Conservation (phyloP, 495 filamentous ascomycete species). For the Daldinia decipiens region DNA sequence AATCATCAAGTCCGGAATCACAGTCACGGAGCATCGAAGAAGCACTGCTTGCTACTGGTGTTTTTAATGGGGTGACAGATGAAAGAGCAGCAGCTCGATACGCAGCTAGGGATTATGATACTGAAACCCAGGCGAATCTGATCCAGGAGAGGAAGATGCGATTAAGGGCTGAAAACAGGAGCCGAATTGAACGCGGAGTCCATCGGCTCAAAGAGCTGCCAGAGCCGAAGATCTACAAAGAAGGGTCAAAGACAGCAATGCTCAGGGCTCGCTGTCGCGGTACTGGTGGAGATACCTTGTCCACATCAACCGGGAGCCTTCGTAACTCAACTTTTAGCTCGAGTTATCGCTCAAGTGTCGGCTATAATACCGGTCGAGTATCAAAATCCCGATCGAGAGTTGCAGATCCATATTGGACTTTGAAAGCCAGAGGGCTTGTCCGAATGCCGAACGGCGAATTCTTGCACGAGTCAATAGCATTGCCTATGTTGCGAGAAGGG, state of each 20-base stretch:
- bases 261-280: slow-evolving; percentile 36
- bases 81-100: slow-evolving; percentile 49
- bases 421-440: slow-evolving; percentile 55
- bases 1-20: slow-evolving; percentile 12
- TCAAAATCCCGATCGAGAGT: slow-evolving; percentile 41
- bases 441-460: slow-evolving; percentile 57
- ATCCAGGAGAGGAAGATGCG: slow-evolving; percentile 26
- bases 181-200: slow-evolving; percentile 41
- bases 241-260: slow-evolving; percentile 46
- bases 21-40: slow-evolving; percentile 48
- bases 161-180: slow-evolving; percentile 40
- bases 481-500: slow-evolving; percentile 44
- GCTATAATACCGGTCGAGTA: slow-evolving; percentile 39
- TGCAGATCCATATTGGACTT: slow-evolving; percentile 53
- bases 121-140: slow-evolving; percentile 6
- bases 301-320: slow-evolving; percentile 44
- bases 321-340: slow-evolving; percentile 48
- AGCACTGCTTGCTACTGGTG: slow-evolving; percentile 55
- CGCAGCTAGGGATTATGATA: slow-evolving; percentile 36
- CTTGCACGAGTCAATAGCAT: slow-evolving; percentile 55
- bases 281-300: slow-evolving; percentile 35
- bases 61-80: slow-evolving; percentile 53
- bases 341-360: slow-evolving; percentile 47
- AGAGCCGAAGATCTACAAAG: slow-evolving; percentile 31
- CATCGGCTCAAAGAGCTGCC: slow-evolving; percentile 39